Evolutionary conservation across 192 early-diverging fungal species (phyloP), one percentile per base, ranked within the genome.

Genomic region (Haplosporangium gracile): DNA sequence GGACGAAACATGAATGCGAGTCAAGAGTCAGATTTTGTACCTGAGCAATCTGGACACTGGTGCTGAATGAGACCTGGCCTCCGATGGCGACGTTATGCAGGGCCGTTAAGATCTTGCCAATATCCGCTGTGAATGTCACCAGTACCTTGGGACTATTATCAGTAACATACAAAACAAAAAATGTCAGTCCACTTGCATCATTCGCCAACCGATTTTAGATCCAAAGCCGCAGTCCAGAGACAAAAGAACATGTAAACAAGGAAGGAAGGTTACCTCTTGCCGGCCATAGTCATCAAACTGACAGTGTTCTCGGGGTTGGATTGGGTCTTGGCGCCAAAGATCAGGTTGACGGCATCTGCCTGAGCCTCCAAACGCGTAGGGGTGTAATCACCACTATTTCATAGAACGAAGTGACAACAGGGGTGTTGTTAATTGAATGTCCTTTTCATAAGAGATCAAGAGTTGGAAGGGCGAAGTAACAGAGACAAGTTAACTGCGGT

Each of bases 281-380:
- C 98, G 38, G 97, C 98, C 92, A 97, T 96, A 26, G 98, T 95
- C 93, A 99, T 94, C 65, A 99, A 88, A 9, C 97, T 98, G 43
- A 99, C 98, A 24, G 95, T 98, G 89, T 97, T 99, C 87, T 99
- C 98, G 20, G 98, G 96, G 88, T 99, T 98, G 45, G 92, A 92
- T 69, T 95, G 94, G 10, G 95, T 97, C 88, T 99, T 99, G 68
- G 95, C 93, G 55, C 93, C 91, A 88, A 98, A 99, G 82, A 99
- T 91, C 75, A 97, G 90, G 87, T 96, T 97, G 80, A 97, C 96
- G 1, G 97, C 94, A 87, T 99, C 98, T 63, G 93, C 94, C 89
- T 99, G 98, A 70, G 98, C 98, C 83, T 97, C 95, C 82, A 97
- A 90, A 78, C 98, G 93, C 42, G 95, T 96, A 26, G 98, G 98